A percentile compares a stretch with the other conserved stretches of the same genome.
Evolutionary conservation across 345 rosid genomes (phyloP).

Genomic region (Pugionium dolabratum): DNA sequence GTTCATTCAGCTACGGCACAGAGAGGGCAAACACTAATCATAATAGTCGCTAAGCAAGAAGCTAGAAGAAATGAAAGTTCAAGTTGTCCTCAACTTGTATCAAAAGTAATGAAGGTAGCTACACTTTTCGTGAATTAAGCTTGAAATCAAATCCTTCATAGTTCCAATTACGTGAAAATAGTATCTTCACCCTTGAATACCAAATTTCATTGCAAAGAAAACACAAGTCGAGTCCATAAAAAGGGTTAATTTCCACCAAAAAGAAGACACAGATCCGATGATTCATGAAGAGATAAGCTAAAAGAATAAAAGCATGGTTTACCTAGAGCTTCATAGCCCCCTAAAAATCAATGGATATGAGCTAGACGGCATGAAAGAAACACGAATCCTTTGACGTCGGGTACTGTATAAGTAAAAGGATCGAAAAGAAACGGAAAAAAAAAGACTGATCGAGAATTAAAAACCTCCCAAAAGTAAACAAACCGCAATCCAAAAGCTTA

Average conservation of each 20-base stretch:
- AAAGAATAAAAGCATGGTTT: not conserved
- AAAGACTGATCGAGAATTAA: not conserved
- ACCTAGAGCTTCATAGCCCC: conserved; percentile 33
- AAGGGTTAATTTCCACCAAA: not conserved
- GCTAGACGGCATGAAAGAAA: conserved; percentile 18
- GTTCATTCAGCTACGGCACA: conserved; percentile 4
- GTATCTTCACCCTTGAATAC: conserved; percentile 19
- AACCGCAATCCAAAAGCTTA: conserved; percentile 17
- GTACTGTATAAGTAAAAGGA: conserved; percentile 4
- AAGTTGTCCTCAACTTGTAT: conserved; percentile 3
- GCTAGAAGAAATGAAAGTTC: not conserved
- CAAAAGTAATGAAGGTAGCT: conserved; percentile 5
- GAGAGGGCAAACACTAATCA: conserved; percentile 1
- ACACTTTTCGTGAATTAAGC: conserved; percentile 3
- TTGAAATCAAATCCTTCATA: conserved; percentile 21
- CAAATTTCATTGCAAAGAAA: conserved; percentile 8
- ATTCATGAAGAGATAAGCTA: conserved; percentile 18
- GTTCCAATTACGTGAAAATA: conserved; percentile 2
- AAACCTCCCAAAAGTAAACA: not conserved
- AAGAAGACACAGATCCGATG: conserved; percentile 36
- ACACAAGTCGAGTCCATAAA: not conserved
- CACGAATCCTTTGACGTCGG: not conserved
- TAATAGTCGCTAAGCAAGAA: not conserved
- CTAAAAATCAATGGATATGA: conserved; percentile 16
- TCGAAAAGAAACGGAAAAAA: not conserved